phyloP scores from a whole-genome alignment of 176 grass and related monocot genomes.

The Aegilops longissima region DNA sequence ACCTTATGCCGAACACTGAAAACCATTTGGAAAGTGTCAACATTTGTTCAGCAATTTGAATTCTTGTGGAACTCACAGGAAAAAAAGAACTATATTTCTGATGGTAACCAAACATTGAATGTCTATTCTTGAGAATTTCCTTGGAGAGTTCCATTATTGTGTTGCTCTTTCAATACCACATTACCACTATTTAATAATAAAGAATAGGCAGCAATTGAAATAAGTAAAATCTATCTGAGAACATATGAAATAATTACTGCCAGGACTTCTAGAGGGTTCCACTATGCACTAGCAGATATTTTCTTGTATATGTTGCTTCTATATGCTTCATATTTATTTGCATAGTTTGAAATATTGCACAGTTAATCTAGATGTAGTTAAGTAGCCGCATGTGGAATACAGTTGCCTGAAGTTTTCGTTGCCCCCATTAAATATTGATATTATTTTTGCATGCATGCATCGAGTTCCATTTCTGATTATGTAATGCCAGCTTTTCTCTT shows the following conservation, averaged over 20 bases:
- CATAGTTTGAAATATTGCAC: background rate
- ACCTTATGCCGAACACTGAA: background rate
- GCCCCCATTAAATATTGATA: background rate
- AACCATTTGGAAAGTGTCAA: background rate
- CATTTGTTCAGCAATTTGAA: conserved; percentile 1
- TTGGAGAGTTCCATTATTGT: background rate
- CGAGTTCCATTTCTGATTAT: background rate
- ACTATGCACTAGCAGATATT: conserved; percentile 4
- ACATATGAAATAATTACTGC: background rate
- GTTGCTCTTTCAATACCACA: background rate
- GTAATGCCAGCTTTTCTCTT: background rate
- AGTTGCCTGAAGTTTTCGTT: background rate
- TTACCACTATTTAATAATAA: background rate
- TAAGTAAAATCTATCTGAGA: background rate
- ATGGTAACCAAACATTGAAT: background rate
- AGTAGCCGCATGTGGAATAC: background rate
- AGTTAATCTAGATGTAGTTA: background rate
- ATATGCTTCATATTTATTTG: background rate
- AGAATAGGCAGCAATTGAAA: background rate
- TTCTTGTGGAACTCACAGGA: background rate
- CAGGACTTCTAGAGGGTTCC: background rate
- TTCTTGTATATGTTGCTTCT: background rate
- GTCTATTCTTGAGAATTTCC: background rate
- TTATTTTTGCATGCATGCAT: background rate
- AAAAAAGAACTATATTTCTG: background rate